Evolutionary conservation across 139 green algal genomes (phyloP), one percentile per base, ranked within the genome.

Genomic region (Micractinium conductrix): DNA sequence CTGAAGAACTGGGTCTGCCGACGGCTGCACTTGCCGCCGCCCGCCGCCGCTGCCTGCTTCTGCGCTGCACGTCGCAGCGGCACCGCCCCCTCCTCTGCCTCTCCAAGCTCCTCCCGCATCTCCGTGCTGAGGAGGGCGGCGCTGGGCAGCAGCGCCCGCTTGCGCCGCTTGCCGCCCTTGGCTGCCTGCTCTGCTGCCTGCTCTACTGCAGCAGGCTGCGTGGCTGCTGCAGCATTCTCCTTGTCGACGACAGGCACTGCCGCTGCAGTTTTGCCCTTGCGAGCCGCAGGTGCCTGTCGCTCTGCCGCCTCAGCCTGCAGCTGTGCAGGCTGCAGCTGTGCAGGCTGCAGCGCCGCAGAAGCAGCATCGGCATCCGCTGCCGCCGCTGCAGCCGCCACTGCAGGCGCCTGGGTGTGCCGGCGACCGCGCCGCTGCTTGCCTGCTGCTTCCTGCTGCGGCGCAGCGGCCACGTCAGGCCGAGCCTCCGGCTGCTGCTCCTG

Each of bases 1-100:
- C 80, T 40, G 70, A 40, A 85, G 53, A 85, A 85, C 40, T 74
- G 37, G 16, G 80, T 85, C 38, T 85, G 80, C 50, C 80, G 26
- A 17, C 81, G 72, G 19, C 30, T 70, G 8, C 79, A 67, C 53
- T 50, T 69, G 33, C 45, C 79, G 0, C 33, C 65, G 9, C 37
- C 53, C 12, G 53, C 53, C 24, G 48, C 69, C 17, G 38, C 68
- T 0, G 80, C 69, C 33, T n/a, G 69, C 69, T 85, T 43, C 22
- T 78, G 50, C 8, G 30, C n/a, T n/a, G 67, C 37, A 4, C 40
- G 17, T 6, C 45, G 65, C 28, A 84, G 79, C 17, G 79, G 4
- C 33, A 74, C 14, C 19, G 26, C 21, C 17, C 73, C 80, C 28
- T 45, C 80, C 2, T 63, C 44, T 42, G 44, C 2, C 43, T 88